These are phyloP conservation scores for Pythium inflatum DNA, from an alignment of 352 stramenopile species.

Conservation along the genomic window DNA sequence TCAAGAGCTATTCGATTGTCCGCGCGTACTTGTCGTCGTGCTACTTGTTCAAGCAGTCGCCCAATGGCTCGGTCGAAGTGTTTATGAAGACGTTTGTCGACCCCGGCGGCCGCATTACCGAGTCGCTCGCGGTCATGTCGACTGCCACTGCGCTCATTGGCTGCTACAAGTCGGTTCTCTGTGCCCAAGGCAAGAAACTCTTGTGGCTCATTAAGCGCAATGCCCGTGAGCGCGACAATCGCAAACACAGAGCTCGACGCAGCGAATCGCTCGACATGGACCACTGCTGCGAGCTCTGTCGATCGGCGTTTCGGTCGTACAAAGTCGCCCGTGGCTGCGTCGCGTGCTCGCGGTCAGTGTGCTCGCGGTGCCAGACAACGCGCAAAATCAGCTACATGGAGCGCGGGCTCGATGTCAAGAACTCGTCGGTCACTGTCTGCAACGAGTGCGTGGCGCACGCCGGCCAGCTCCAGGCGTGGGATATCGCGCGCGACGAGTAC, in stretches of 20 bases:
- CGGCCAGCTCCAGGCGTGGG: conserved; percentile 11
- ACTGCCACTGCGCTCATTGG: conserved; percentile 33
- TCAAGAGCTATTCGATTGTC: conserved; percentile 27
- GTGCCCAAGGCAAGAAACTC: conserved; percentile 44
- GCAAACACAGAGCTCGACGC: not conserved
- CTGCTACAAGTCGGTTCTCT: conserved; percentile 39
- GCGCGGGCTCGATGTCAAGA: conserved; percentile 28
- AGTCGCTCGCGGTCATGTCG: conserved; percentile 34
- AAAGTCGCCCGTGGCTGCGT: conserved; percentile 26
- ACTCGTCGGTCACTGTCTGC: conserved; percentile 25
- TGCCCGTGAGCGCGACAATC: conserved; percentile 7
- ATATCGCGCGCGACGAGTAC: conserved; percentile 28
- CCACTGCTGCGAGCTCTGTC: conserved; percentile 29
- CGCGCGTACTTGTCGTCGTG: conserved; percentile 41
- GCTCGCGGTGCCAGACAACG: conserved; percentile 26
- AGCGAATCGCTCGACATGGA: not conserved
- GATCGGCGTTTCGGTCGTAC: conserved; percentile 25
- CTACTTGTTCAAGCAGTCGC: conserved; percentile 44
- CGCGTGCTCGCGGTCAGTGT: conserved; percentile 24
- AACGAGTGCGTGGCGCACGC: conserved; percentile 17
- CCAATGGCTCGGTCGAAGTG: conserved; percentile 39
- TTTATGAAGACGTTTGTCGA: conserved; percentile 44
- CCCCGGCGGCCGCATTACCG: conserved; percentile 26
- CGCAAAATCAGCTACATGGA: conserved; percentile 34
- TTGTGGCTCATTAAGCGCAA: conserved; percentile 34